A percentile compares a stretch with the other conserved stretches of the same genome.
Evolutionary conservation across 768 basidiomycete species (phyloP).

Genomic region (Xerocomus spinulosus): DNA sequence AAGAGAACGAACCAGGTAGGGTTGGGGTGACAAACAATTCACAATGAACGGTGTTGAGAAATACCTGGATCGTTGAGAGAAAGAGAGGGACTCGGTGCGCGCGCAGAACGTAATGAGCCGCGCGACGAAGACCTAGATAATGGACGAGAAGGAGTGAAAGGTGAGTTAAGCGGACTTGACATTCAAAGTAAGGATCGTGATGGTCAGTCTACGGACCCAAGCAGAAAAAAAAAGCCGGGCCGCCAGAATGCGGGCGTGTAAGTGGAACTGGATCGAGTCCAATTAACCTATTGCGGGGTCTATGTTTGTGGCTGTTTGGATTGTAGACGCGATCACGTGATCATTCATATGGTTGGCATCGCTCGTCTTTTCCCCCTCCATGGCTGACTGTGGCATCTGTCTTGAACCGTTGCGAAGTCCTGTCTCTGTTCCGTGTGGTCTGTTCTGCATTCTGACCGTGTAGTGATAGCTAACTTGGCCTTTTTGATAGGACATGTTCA

Average conservation of each 20-base stretch:
- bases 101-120: slow-evolving; percentile 42
- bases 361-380: slow-evolving; percentile 11
- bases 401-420: slow-evolving; percentile 51
- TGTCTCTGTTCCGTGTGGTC: slow-evolving; percentile 62
- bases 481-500: slow-evolving; percentile 56
- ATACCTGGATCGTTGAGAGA: slow-evolving; percentile 65
- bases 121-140: slow-evolving; percentile 48
- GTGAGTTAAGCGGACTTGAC: slow-evolving; percentile 32
- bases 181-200: slow-evolving; percentile 32
- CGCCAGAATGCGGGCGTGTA: slow-evolving; percentile 2
- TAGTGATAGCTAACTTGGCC: not conserved
- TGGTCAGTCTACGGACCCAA: slow-evolving; percentile 16
- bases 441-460: slow-evolving; percentile 12
- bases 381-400: slow-evolving; percentile 60
- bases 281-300: slow-evolving; percentile 3
- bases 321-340: slow-evolving; percentile 28
- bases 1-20: slow-evolving; percentile 25
- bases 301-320: slow-evolving; percentile 23
- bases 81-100: slow-evolving; percentile 50
- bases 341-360: not conserved
- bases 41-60: slow-evolving; percentile 25
- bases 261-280: not conserved
- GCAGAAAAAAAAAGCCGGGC: slow-evolving; percentile 2
- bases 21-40: slow-evolving; percentile 20
- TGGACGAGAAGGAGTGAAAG: slow-evolving; percentile 33